A percentile compares a stretch with the other conserved stretches of the same genome.
Conservation (phyloP, 768 basidiomycete genomes). For the Rhizopogon vulgaris region DNA sequence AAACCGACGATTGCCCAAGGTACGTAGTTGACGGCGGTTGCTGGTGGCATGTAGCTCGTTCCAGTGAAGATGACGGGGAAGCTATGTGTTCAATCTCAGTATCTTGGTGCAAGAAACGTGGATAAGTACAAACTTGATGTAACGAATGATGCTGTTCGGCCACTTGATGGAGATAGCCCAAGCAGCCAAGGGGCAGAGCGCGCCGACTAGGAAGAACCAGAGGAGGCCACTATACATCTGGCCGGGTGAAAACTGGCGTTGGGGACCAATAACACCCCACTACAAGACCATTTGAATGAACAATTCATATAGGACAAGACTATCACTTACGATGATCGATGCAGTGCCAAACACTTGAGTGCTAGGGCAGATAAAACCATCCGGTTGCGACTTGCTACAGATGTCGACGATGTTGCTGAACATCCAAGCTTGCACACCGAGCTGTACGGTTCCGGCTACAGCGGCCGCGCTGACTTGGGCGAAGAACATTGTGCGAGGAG, state of each 20-base stretch:
- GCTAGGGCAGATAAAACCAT: conserved; percentile 23
- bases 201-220: conserved; percentile 75
- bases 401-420: conserved; percentile 34
- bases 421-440: conserved; percentile 63
- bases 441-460: conserved; percentile 60
- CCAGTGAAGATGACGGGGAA: conserved; percentile 36
- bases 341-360: conserved; percentile 47
- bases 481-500: conserved; percentile 63
- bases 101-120: not conserved
- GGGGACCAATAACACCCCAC: conserved; percentile 64
- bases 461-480: conserved; percentile 58
- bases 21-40: conserved; percentile 41
- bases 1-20: conserved; percentile 40
- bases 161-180: conserved; percentile 48
- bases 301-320: not conserved
- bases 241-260: conserved; percentile 58
- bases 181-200: conserved; percentile 45
- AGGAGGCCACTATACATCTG: conserved; percentile 40
- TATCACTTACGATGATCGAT: conserved; percentile 40
- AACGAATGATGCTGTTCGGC: conserved; percentile 52
- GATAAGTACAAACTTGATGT: conserved; percentile 43
- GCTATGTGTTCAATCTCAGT: conserved; percentile 7
- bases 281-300: conserved; percentile 7
- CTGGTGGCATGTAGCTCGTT: conserved; percentile 34
- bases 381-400: conserved; percentile 18